These are phyloP conservation scores for Ensete glaucum DNA, from an alignment of 176 grass and related monocot species.

Conservation along the genomic window DNA sequence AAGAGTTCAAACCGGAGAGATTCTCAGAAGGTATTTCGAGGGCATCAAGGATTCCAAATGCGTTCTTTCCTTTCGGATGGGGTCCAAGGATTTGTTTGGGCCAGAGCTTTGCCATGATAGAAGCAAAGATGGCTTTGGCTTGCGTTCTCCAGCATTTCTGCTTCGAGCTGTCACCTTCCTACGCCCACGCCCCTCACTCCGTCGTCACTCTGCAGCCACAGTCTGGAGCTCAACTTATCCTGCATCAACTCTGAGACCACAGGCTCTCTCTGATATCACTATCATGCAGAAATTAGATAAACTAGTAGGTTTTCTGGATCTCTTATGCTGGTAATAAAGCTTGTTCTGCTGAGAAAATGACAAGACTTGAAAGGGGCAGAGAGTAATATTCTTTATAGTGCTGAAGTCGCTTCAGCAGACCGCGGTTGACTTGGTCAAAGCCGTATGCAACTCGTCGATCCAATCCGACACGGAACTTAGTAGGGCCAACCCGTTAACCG, in stretches of 20 bases:
- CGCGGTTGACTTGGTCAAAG: too few relatives aligned
- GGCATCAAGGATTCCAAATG: slow-evolving; percentile 21
- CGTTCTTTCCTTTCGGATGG: not conserved
- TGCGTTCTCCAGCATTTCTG: not conserved
- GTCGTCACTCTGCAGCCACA: slow-evolving; percentile 5
- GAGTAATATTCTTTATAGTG: too few relatives aligned
- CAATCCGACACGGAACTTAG: too few relatives aligned
- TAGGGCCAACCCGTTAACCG: too few relatives aligned
- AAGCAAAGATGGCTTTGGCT: not conserved
- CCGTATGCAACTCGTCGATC: too few relatives aligned
- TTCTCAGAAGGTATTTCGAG: slow-evolving; percentile 56
- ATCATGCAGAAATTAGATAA: too few relatives aligned
- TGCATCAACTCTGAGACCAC: not conserved
- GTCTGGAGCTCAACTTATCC: slow-evolving; percentile 2
- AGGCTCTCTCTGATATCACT: too few relatives aligned
- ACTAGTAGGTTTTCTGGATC: too few relatives aligned
- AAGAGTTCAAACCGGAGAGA: slow-evolving; percentile 54
- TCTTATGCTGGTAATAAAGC: too few relatives aligned
- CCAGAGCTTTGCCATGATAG: not conserved
- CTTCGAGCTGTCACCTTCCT: slow-evolving; percentile 1
- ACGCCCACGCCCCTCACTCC: slow-evolving; percentile 1
- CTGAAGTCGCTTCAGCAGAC: too few relatives aligned
- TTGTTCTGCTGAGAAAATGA: too few relatives aligned
- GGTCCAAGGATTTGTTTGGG: slow-evolving; percentile 3
- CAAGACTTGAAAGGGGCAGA: too few relatives aligned